phyloP scores from a whole-genome alignment of 179 eudicot genomes.

The Heliamphora pulchella region DNA sequence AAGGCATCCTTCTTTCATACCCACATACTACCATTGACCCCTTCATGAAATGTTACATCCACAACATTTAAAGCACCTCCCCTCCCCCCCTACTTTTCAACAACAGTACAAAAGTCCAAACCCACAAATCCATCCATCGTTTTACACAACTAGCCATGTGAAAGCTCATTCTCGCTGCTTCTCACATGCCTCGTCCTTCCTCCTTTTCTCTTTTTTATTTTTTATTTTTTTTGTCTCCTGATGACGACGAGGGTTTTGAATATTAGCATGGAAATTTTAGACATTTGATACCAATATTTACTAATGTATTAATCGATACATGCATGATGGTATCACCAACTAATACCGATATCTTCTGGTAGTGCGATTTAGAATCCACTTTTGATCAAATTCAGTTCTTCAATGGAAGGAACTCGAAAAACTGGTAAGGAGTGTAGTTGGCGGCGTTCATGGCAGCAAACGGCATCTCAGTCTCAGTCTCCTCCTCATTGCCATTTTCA shows the following conservation, averaged over 20 bases:
- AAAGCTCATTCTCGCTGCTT: neutral
- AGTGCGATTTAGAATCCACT: too few relatives aligned
- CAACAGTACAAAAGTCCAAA: constrained; percentile 19
- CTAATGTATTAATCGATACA: too few relatives aligned
- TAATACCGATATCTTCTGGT: too few relatives aligned
- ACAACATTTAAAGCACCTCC: neutral
- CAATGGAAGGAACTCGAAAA: constrained; percentile 42
- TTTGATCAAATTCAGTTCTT: constrained; percentile 36
- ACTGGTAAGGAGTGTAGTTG: constrained; percentile 21
- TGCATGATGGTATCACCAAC: too few relatives aligned
- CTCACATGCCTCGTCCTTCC: neutral
- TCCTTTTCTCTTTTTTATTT: neutral
- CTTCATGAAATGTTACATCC: constrained; percentile 25
- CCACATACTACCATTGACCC: neutral
- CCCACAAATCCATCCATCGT: constrained; percentile 6
- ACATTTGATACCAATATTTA: too few relatives aligned
- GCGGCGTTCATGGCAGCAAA: too few relatives aligned
- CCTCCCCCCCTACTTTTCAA: neutral
- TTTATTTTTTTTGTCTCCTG: too few relatives aligned
- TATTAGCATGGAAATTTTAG: too few relatives aligned
- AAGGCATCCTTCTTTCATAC: constrained; percentile 20
- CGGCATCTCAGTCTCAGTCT: neutral
- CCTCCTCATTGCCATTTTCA: neutral
- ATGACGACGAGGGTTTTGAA: too few relatives aligned
- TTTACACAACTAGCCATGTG: constrained; percentile 3